A percentile compares a stretch with the other conserved stretches of the same genome.
Conservation (phyloP, 148 eudicot species). For the Polygonum maritimum region DNA sequence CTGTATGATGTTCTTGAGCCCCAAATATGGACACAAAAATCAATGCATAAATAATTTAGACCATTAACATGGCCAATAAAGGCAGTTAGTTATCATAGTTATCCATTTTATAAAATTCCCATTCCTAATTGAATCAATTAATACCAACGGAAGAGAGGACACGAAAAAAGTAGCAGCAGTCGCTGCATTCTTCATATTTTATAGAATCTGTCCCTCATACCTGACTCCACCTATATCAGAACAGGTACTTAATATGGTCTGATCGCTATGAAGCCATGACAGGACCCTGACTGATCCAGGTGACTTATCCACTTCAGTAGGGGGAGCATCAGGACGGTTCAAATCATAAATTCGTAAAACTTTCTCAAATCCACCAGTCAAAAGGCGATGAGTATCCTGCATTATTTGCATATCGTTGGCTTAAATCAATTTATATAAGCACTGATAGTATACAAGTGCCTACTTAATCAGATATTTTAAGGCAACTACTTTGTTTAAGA, state of each 20-base stretch:
- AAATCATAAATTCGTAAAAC: conserved; percentile 78
- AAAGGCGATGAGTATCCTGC: conserved; percentile 60
- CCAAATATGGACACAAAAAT: not conserved
- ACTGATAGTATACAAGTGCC: not conserved
- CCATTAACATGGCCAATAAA: not conserved
- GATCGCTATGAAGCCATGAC: conserved; percentile 67
- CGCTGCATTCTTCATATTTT: not conserved
- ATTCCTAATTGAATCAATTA: not conserved
- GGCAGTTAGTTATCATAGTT: not conserved
- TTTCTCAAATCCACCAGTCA: conserved; percentile 94
- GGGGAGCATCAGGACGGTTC: conserved; percentile 84
- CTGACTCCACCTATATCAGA: conserved; percentile 90
- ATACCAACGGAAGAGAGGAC: not conserved
- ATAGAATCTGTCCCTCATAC: conserved; percentile 45
- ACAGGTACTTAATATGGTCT: conserved; percentile 83
- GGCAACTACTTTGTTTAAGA: not conserved
- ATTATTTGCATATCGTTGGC: not conserved
- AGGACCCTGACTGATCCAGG: conserved; percentile 94
- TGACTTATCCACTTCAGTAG: conserved; percentile 80
- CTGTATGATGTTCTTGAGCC: not conserved
- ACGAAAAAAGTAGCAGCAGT: not conserved
- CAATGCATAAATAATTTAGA: not conserved
- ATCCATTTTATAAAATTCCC: not conserved
- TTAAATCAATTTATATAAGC: not conserved
- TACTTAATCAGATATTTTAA: not conserved